Base-by-base conservation (phyloP, 768 basidiomycete species). In the Boletales sp. region DNA sequence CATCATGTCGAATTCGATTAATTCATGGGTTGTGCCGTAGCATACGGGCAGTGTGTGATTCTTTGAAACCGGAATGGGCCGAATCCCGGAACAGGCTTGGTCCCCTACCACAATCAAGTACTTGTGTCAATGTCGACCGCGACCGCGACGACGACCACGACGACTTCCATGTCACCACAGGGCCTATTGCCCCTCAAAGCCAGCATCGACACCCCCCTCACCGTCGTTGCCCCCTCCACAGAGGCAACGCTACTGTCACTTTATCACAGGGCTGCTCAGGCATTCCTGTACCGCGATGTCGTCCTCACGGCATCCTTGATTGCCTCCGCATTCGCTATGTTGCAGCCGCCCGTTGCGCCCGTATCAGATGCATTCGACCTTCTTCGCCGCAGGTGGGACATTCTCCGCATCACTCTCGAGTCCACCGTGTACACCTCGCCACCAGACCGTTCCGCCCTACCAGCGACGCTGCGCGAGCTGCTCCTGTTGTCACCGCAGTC, bases 331-430 rank as follows among this genome's bases (percentile, higher is more conserved):
- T 89, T 90, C 63, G 61, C 78, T 9, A 67, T 87, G 31, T 60
- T 93, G 54, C 74, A 63, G 14, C 72, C 74, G 4, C 80, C 72
- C 6, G 58, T 64, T 12, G 46, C 51, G 7, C 63, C 58, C 7
- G 48, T 48, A 0, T 56, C 59, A 37, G 82, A 83, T 51, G 41
- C 58, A 4, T 72, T 81, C 5, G 72, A 76, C 48, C 69, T 77
- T 18, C 71, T 74, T 42, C 81, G 90, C 15, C 75, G 83, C 49
- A 91, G 90, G 71, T 93, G 90, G 90, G 90, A 93, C 60, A 82
- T 93, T 49, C 81, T 93, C 8, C 79, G 90, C 21, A 85, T 93
- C 54, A 92, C 89, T 0, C 76, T 90, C 48, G 89, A 92, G 63
- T 81, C 84, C 1, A 88, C 84, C 1, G 68, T 87, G 25, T 89